Percentiles rank a stretch among this genome's conserved stretches.
These are phyloP conservation scores for Poronia punctata DNA, from an alignment of 495 filamentous ascomycete species.

Conservation along the genomic window DNA sequence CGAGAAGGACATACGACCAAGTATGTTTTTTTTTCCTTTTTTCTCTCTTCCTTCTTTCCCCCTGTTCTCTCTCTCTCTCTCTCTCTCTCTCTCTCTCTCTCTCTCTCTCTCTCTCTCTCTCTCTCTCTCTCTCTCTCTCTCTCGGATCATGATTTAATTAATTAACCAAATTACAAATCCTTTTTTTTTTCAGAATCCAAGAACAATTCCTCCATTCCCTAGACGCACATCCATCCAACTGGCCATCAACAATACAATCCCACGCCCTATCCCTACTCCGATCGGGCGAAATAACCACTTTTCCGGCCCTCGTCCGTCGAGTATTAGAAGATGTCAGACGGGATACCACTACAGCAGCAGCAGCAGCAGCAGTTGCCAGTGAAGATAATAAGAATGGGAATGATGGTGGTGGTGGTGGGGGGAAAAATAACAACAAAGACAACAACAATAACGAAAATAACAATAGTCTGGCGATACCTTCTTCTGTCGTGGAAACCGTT, in stretches of 20 bases:
- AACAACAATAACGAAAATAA: conserved; percentile 5
- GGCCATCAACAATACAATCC: conserved; percentile 44
- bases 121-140: neutral
- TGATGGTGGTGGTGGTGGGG: too few relatives aligned
- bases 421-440: conserved; percentile 1
- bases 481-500: conserved; percentile 45
- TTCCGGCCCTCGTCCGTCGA: conserved; percentile 43
- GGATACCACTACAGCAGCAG: conserved; percentile 29
- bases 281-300: conserved; percentile 44
- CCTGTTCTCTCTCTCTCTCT: neutral
- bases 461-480: conserved; percentile 40
- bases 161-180: neutral
- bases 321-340: conserved; percentile 47
- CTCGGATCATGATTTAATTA: too few relatives aligned
- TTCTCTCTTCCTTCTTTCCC: neutral
- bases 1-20: conserved; percentile 42
- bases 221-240: conserved; percentile 44
- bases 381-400: too few relatives aligned
- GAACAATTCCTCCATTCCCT: conserved; percentile 49
- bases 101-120: neutral
- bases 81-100: neutral
- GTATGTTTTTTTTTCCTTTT: conserved; percentile 22
- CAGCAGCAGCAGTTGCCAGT: too few relatives aligned
- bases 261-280: conserved; percentile 48
- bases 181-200: too few relatives aligned